Conservation (phyloP, 257 asterid species). For the Galeopsis tetrahit region DNA sequence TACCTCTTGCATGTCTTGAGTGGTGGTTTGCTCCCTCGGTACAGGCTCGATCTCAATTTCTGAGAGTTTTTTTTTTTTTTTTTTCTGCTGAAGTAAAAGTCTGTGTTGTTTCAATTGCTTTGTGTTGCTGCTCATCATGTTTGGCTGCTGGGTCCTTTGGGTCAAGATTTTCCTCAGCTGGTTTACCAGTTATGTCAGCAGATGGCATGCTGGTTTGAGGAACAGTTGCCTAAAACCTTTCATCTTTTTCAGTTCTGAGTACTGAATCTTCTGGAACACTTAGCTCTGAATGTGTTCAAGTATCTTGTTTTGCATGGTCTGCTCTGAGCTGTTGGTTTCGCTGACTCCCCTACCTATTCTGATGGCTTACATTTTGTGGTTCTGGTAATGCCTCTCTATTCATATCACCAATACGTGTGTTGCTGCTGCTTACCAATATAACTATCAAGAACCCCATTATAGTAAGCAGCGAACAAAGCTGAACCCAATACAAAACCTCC, state of each 20-base stretch:
- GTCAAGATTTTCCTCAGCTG: conserved; percentile 50
- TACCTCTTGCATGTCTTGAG: conserved; percentile 59
- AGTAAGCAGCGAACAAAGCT: conserved; percentile 69
- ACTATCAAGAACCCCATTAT: conserved; percentile 65
- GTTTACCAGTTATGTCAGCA: conserved; percentile 50
- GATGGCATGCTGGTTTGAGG: conserved; percentile 44
- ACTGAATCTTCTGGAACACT: conserved; percentile 46
- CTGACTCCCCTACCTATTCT: conserved; percentile 44
- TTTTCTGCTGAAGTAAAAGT: conserved; percentile 38
- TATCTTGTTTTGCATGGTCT: conserved; percentile 48
- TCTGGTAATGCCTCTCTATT: conserved; percentile 39
- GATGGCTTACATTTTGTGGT: conserved; percentile 34
- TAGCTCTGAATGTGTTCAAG: conserved; percentile 44
- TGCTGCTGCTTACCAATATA: conserved; percentile 58
- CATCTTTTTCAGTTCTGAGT: conserved; percentile 47
- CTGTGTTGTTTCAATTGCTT: conserved; percentile 47
- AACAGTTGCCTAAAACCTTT: conserved; percentile 42
- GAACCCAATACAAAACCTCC: conserved; percentile 80
- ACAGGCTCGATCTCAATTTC: conserved; percentile 47
- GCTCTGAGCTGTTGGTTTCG: conserved; percentile 35
- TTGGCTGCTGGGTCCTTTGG: conserved; percentile 47
- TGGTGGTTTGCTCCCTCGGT: conserved; percentile 40
- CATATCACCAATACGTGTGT: conserved; percentile 32
- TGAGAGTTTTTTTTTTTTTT: conserved; percentile 39
- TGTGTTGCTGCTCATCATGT: conserved; percentile 47